These are phyloP conservation scores for Ceratobasidium sp. DNA, from an alignment of 1,284 basidiomycete genomes.

Conservation along the genomic window DNA sequence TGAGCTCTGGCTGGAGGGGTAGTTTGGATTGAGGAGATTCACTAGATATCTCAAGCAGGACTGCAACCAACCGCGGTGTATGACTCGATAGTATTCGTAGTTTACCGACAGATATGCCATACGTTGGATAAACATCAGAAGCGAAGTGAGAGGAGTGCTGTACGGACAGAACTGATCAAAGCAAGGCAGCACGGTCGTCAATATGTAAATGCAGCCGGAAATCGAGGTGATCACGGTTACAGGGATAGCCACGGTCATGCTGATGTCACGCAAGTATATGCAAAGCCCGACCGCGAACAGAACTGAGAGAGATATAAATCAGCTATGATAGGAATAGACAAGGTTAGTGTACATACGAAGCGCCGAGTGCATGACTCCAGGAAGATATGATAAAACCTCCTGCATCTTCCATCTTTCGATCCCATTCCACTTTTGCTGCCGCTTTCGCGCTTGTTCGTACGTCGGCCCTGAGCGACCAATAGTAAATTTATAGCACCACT, in stretches of 20 bases:
- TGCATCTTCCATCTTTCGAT: background rate
- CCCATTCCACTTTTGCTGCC: background rate
- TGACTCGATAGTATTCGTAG: background rate
- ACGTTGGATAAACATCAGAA: background rate
- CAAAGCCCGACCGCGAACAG: background rate
- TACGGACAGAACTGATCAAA: slow-evolving; percentile 4
- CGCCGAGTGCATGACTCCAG: background rate
- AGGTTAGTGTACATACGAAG: too few relatives aligned
- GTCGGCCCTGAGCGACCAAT: background rate
- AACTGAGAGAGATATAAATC: background rate
- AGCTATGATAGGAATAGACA: too few relatives aligned
- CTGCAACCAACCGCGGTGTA: background rate
- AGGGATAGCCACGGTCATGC: background rate
- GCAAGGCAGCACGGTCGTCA: background rate
- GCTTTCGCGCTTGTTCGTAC: background rate
- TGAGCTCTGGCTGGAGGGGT: background rate
- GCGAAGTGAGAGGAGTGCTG: background rate
- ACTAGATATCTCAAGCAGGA: too few relatives aligned
- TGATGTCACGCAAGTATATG: background rate
- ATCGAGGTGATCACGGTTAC: background rate
- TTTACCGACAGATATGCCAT: background rate
- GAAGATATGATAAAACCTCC: background rate
- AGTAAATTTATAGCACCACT: too few relatives aligned
- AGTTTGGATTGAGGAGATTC: background rate
- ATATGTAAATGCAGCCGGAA: background rate